These are phyloP conservation scores for Pigoraptor vietnamica DNA, from an alignment of 78 protist genomes.

Conservation along the genomic window DNA sequence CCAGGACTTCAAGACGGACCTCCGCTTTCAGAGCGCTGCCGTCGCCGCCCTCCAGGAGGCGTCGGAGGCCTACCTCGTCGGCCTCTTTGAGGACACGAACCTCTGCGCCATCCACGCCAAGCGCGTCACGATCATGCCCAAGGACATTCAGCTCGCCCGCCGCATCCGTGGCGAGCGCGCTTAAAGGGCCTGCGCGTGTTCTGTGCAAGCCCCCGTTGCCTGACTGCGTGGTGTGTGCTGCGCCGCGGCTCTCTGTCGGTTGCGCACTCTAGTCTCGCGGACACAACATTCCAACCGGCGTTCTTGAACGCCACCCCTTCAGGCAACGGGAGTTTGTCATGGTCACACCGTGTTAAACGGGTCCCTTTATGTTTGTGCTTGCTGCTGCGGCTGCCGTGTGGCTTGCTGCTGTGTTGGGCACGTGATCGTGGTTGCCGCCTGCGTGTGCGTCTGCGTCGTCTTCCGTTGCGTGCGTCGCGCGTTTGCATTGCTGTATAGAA, in stretches of 20 bases:
- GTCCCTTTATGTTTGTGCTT: too few relatives aligned
- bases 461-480: neutral
- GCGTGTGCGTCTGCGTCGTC: too few relatives aligned
- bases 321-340: neutral
- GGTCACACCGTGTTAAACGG: too few relatives aligned
- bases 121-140: constrained; percentile 85
- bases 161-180: constrained; percentile 83
- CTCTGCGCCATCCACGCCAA: constrained; percentile 74
- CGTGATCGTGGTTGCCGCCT: too few relatives aligned
- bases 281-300: neutral
- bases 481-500: neutral
- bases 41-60: constrained; percentile 70
- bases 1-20: constrained; percentile 42
- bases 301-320: neutral
- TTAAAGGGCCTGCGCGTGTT: neutral
- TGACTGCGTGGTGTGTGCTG: too few relatives aligned
- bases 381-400: too few relatives aligned
- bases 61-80: constrained; percentile 67
- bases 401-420: too few relatives aligned
- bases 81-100: constrained; percentile 70
- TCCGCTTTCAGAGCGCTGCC: constrained; percentile 52
- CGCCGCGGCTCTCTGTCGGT: too few relatives aligned
- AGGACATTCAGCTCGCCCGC: constrained; percentile 92
- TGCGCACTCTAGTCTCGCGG: too few relatives aligned
- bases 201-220: too few relatives aligned